Conservation (phyloP, 495 filamentous ascomycete genomes). For the Usnea hakonensis region DNA sequence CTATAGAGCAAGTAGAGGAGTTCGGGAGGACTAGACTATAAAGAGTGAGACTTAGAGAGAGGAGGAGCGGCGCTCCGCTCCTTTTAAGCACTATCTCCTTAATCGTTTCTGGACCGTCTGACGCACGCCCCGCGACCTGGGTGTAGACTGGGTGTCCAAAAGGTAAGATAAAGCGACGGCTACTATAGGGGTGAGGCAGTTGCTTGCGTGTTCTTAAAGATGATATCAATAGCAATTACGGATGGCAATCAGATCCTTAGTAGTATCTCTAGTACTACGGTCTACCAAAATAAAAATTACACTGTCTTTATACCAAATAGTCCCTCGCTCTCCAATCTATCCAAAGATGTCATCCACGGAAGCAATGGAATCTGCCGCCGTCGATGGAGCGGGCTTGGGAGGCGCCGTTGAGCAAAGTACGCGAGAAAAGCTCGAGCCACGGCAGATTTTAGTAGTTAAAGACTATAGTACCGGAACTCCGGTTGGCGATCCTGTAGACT, state of each 20-base stretch:
- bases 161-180: constrained; percentile 44
- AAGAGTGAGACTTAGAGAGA: not conserved
- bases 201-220: constrained; percentile 59
- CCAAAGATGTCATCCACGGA: constrained; percentile 47
- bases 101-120: not conserved
- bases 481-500: constrained; percentile 57
- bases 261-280: constrained; percentile 50
- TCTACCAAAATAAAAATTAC: constrained; percentile 61
- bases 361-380: too few relatives aligned
- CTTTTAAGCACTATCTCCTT: not conserved
- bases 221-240: constrained; percentile 51
- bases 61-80: not conserved
- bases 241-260: constrained; percentile 58
- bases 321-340: constrained; percentile 53
- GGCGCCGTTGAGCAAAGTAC: too few relatives aligned
- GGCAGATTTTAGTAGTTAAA: constrained; percentile 62
- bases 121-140: not conserved
- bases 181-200: constrained; percentile 66
- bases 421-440: constrained; percentile 50
- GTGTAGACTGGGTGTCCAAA: not conserved
- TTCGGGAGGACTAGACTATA: not conserved
- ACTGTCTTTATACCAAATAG: constrained; percentile 63
- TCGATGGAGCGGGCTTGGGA: too few relatives aligned
- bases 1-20: not conserved
- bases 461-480: constrained; percentile 73